Conservation (phyloP, 2,329 filamentous ascomycete species). For the Exophiala phaeomuriformis region DNA sequence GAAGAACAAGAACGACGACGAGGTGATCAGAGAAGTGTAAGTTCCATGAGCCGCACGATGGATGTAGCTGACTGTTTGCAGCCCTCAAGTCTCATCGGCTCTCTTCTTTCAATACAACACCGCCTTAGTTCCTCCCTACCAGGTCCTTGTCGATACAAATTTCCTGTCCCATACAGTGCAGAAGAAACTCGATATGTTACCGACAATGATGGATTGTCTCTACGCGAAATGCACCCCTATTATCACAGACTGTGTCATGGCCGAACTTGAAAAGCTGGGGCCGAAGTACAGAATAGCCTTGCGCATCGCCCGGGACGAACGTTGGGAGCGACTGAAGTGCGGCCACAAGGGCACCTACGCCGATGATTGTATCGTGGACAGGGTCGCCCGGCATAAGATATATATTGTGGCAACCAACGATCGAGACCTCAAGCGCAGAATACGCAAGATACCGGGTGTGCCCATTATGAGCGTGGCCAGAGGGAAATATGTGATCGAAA, state of each 20-base stretch:
- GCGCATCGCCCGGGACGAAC: slow-evolving; percentile 77
- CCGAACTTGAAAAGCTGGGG: slow-evolving; percentile 82
- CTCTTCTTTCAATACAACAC: slow-evolving; percentile 89
- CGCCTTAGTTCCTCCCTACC: slow-evolving; percentile 75
- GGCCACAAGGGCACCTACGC: slow-evolving; percentile 85
- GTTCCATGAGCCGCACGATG: slow-evolving; percentile 17
- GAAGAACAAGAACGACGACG: slow-evolving; percentile 53
- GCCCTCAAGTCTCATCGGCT: slow-evolving; percentile 67
- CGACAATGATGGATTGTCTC: slow-evolving; percentile 87
- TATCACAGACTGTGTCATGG: slow-evolving; percentile 76
- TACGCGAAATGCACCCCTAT: slow-evolving; percentile 86
- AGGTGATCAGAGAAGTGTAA: slow-evolving; percentile 67
- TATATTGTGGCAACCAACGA: slow-evolving; percentile 67
- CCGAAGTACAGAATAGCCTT: slow-evolving; percentile 81
- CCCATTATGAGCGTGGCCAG: slow-evolving; percentile 69
- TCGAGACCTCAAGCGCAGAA: slow-evolving; percentile 70
- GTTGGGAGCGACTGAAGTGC: slow-evolving; percentile 79
- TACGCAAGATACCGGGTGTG: slow-evolving; percentile 71
- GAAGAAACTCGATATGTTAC: slow-evolving; percentile 78
- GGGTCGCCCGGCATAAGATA: slow-evolving; percentile 64
- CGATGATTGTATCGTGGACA: slow-evolving; percentile 75
- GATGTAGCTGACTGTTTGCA: slow-evolving; percentile 28
- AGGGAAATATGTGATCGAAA: slow-evolving; percentile 91
- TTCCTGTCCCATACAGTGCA: slow-evolving; percentile 87
- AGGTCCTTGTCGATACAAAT: slow-evolving; percentile 76